These are phyloP conservation scores for Wickerhamomyces tratensis DNA, from an alignment of 805 yeast species.

Conservation along the genomic window DNA sequence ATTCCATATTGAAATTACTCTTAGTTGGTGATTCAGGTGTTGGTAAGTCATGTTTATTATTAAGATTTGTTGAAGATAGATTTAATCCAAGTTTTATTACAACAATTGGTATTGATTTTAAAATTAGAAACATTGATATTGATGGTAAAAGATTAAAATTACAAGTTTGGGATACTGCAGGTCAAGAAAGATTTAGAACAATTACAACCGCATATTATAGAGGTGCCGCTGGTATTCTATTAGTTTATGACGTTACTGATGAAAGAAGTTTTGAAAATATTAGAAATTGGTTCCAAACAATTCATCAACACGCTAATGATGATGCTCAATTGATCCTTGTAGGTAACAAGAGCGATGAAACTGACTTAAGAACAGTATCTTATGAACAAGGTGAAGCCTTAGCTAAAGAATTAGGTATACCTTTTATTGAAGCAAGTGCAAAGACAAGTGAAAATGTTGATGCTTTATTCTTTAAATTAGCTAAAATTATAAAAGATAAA, in stretches of 20 bases:
- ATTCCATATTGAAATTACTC: slow-evolving; percentile 83
- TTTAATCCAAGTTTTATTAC: slow-evolving; percentile 96
- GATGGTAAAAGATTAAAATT: slow-evolving; percentile 89
- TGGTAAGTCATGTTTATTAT: slow-evolving; percentile 81
- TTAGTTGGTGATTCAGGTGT: slow-evolving; percentile 92
- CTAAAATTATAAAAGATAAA: slow-evolving; percentile 77
- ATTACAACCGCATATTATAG: slow-evolving; percentile 89
- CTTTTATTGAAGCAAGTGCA: slow-evolving; percentile 94
- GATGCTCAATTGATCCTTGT: slow-evolving; percentile 91
- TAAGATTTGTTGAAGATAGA: slow-evolving; percentile 92
- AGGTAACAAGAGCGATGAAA: slow-evolving; percentile 93
- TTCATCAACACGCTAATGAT: slow-evolving; percentile 92
- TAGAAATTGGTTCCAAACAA: slow-evolving; percentile 92
- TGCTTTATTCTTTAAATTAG: slow-evolving; percentile 83
- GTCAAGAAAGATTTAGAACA: slow-evolving; percentile 93
- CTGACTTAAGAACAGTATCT: slow-evolving; percentile 76
- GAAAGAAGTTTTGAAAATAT: slow-evolving; percentile 89
- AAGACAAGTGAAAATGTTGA: slow-evolving; percentile 89
- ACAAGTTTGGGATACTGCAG: slow-evolving; percentile 97
- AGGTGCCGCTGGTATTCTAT: slow-evolving; percentile 82
- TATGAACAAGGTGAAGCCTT: slow-evolving; percentile 85
- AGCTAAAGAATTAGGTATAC: slow-evolving; percentile 79
- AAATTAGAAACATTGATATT: slow-evolving; percentile 89
- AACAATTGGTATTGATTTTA: slow-evolving; percentile 97
- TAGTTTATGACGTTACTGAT: slow-evolving; percentile 79